These are phyloP conservation scores for Leccinum fibrillosum DNA, from an alignment of 768 basidiomycete species.

Conservation along the genomic window DNA sequence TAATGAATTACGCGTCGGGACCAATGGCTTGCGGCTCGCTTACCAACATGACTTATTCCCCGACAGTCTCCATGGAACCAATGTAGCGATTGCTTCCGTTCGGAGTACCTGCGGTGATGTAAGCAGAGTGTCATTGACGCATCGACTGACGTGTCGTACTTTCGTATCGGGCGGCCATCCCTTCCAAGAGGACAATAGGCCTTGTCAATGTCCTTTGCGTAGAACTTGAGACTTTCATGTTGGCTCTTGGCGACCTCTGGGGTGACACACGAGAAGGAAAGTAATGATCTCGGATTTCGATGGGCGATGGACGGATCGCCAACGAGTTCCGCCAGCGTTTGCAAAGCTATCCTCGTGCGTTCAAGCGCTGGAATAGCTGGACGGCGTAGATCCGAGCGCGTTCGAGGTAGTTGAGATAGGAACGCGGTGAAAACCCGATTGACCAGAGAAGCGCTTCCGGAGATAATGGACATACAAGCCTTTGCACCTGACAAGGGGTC, in stretches of 20 bases:
- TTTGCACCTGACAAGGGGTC: slow-evolving; percentile 42
- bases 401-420: slow-evolving; percentile 49
- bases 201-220: slow-evolving; percentile 39
- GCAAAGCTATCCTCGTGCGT: slow-evolving; percentile 55
- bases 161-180: slow-evolving; percentile 60
- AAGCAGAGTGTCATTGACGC: not conserved
- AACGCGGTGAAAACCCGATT: slow-evolving; percentile 66
- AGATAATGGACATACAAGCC: slow-evolving; percentile 52
- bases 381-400: slow-evolving; percentile 45
- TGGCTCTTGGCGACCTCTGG: slow-evolving; percentile 52
- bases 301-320: slow-evolving; percentile 42
- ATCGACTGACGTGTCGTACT: slow-evolving; percentile 37
- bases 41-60: slow-evolving; percentile 56
- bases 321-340: slow-evolving; percentile 49
- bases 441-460: slow-evolving; percentile 55
- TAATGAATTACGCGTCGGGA: slow-evolving; percentile 6
- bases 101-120: slow-evolving; percentile 48
- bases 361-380: slow-evolving; percentile 37
- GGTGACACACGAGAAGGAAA: slow-evolving; percentile 67
- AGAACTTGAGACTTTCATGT: slow-evolving; percentile 44
- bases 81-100: slow-evolving; percentile 47
- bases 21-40: slow-evolving; percentile 12
- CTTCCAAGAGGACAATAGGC: slow-evolving; percentile 56
- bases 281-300: slow-evolving; percentile 54
- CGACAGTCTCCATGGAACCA: slow-evolving; percentile 62